Conservation (phyloP, 2,329 filamentous ascomycete species). For the Zymoseptoria ardabiliae region DNA sequence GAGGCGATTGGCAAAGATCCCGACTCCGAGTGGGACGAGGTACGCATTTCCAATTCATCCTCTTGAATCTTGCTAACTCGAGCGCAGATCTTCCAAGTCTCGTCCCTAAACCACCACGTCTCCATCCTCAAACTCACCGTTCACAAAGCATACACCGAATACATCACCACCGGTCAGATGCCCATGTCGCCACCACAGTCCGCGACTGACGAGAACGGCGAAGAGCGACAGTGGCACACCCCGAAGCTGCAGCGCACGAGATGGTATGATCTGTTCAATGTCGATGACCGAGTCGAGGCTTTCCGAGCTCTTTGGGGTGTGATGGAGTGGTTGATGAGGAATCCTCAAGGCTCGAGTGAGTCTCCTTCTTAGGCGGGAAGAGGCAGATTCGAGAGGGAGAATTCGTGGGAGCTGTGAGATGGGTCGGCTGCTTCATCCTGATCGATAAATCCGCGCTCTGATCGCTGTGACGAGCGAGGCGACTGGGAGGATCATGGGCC, state of each 20-base stretch:
- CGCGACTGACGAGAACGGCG: constrained; percentile 8
- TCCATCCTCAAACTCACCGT: constrained; percentile 52
- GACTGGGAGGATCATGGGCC: no score
- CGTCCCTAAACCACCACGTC: constrained; percentile 56
- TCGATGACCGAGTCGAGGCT: constrained; percentile 48
- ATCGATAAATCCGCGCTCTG: no score
- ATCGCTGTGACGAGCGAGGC: no score
- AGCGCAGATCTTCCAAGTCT: constrained; percentile 53
- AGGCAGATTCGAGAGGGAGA: not conserved
- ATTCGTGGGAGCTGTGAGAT: not conserved
- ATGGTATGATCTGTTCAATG: constrained; percentile 53
- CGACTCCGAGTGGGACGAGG: constrained; percentile 36
- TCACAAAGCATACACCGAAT: constrained; percentile 50
- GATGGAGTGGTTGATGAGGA: constrained; percentile 44
- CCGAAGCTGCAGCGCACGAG: constrained; percentile 48
- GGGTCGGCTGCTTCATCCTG: no score
- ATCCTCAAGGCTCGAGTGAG: not conserved
- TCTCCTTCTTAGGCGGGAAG: not conserved
- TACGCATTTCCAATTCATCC: constrained; percentile 30
- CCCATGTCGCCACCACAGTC: constrained; percentile 25
- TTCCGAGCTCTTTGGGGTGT: constrained; percentile 52
- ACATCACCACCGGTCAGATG: constrained; percentile 41
- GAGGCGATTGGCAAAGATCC: constrained; percentile 49
- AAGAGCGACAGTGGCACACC: constrained; percentile 39
- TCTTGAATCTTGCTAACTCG: constrained; percentile 2